These are phyloP conservation scores for Stephanodiscus triporus DNA, from an alignment of 108 stramenopile genomes.

Conservation along the genomic window DNA sequence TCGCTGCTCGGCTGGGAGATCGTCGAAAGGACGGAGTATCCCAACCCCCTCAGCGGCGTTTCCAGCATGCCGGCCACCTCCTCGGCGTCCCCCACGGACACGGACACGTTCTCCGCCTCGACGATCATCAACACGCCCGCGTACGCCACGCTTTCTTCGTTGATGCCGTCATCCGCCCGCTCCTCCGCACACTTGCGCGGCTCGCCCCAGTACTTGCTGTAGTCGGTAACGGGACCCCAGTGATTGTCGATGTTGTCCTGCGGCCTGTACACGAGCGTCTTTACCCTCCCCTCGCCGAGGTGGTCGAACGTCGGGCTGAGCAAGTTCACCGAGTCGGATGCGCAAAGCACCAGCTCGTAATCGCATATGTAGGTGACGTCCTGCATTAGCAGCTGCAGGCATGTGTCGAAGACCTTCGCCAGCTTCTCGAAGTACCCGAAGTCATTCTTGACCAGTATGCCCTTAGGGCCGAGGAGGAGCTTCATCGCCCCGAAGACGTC, in stretches of 20 bases:
- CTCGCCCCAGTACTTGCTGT: conserved; percentile 47
- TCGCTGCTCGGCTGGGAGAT: conserved; percentile 13
- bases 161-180: conserved; percentile 11
- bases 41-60: conserved; percentile 40
- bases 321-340: conserved; percentile 37
- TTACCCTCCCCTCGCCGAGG: conserved; percentile 35
- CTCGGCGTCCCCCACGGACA: conserved; percentile 25
- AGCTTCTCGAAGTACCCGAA: conserved; percentile 46
- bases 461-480: conserved; percentile 50
- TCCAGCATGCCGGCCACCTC: conserved; percentile 22
- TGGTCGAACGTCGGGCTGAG: conserved; percentile 34
- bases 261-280: conserved; percentile 44
- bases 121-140: conserved; percentile 59
- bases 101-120: conserved; percentile 65
- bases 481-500: conserved; percentile 60
- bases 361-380: conserved; percentile 48
- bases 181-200: conserved; percentile 17
- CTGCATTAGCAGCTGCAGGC: conserved; percentile 31
- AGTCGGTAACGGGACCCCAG: conserved; percentile 39
- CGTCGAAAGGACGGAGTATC: conserved; percentile 43
- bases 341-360: conserved; percentile 43
- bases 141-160: conserved; percentile 25
- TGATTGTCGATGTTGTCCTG: conserved; percentile 34
- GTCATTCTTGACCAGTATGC: conserved; percentile 67
- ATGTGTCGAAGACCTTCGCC: conserved; percentile 41